These are phyloP conservation scores for Orbilia quercus DNA, from an alignment of 2,329 filamentous ascomycete genomes.

Conservation along the genomic window DNA sequence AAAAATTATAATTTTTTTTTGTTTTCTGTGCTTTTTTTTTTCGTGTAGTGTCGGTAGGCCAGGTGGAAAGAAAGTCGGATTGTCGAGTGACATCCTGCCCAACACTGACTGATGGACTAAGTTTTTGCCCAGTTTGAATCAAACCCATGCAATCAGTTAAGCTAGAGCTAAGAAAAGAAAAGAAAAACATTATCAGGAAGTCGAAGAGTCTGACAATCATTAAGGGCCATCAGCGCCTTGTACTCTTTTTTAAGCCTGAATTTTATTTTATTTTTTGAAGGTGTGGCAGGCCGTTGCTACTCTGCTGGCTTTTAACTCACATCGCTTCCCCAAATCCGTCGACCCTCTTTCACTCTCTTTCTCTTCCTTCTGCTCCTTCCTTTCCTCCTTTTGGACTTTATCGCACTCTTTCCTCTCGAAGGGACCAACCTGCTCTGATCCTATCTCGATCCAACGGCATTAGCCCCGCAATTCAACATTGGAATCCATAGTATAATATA, in stretches of 20 bases:
- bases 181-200: conserved; percentile 10
- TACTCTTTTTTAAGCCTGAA: not conserved
- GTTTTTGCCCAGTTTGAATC: conserved; percentile 48
- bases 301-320: conserved; percentile 48
- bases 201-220: not conserved
- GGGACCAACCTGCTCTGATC: conserved; percentile 45
- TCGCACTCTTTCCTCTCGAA: conserved; percentile 53
- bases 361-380: conserved; percentile 12
- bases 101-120: conserved; percentile 38
- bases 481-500: conserved; percentile 45
- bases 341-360: conserved; percentile 23
- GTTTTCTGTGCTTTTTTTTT: conserved; percentile 22
- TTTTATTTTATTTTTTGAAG: too few relatives aligned
- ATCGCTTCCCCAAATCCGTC: conserved; percentile 43
- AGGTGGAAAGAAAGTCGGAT: conserved; percentile 34
- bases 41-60: conserved; percentile 10
- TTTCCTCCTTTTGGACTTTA: conserved; percentile 50
- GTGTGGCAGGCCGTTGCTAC: conserved; percentile 16
- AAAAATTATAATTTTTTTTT: conserved; percentile 36
- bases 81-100: conserved; percentile 54
- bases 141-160: conserved; percentile 19
- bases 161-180: conserved; percentile 39
- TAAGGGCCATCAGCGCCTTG: not conserved
- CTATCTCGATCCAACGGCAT: conserved; percentile 20
- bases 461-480: conserved; percentile 54